Evolutionary conservation across 1,284 basidiomycete genomes (phyloP), one percentile per base, ranked within the genome.

Genomic region (Dichomitus squalens): DNA sequence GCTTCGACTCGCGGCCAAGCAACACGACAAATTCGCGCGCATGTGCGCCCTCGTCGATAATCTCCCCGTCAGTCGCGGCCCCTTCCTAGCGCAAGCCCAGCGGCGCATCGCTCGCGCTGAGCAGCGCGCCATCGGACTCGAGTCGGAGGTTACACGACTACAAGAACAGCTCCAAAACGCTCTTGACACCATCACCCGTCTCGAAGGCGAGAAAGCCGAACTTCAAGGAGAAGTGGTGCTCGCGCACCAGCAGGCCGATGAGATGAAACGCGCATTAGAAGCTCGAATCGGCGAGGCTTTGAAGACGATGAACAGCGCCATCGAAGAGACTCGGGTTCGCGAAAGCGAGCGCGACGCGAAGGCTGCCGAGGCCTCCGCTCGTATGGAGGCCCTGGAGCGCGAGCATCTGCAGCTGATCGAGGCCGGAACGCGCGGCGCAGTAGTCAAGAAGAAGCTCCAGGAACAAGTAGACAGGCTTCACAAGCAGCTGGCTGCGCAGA

Each of bases 11-110:
- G 40, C 55, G 36, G 57, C 61, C 11, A 39, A 27, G 7, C 52
- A 57, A 20, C 61, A 59, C 35, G 52, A 53, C 3, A 54, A 54
- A 21, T 44, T 52, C 5, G 47, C 58, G 8, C 56, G 52, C 9
- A 53, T 56, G 58, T 50, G 56, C n/a, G 57, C 52, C 0, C 54
- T 46, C 18, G 58, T 56, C 1, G 54, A 60, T 6, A 31, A 47
- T 3, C 27, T 56, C 14, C 6, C 52, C 40, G 54, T 57, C 11
- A 29, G 34, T 11, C 33, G 60, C 12, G 11, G 20, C 7, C 11
- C 53, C 9, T 7, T 49, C 12, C 46, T 49, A 11, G 39, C 34
- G 6, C 41, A 50, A 5, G 54, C 43, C 23, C 55, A 62, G 36
- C 49, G 29, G 25, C 56, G 44, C 23, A 39, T 40, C 27, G 53